Evolutionary conservation across 768 basidiomycete genomes (phyloP), one percentile per base, ranked within the genome.

Genomic region (Botryobasidium botryosum): DNA sequence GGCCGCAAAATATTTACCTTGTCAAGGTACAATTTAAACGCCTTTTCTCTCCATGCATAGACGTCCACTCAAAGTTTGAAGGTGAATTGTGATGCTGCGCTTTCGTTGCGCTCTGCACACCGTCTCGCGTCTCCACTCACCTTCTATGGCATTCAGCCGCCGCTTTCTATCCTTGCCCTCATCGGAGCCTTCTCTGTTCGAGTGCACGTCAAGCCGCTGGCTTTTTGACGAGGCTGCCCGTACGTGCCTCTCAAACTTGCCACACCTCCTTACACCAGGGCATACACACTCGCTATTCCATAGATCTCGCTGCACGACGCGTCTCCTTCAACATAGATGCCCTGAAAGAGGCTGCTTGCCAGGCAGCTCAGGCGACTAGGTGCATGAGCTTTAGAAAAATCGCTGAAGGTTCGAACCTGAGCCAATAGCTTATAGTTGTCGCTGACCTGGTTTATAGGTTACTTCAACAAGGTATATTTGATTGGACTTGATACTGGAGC

Each of bases 401-500:
- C 17, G 36, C 36, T n/a, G 36, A 37, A 37, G 36, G 36, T 37
- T n/a, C n/a, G 36, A 18, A n/a, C 5, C 23, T 6, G 17, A 21
- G 17, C 5, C 5, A 37, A n/a, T 5, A 8, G 5, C n/a, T 37
- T n/a, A 5, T 6, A 37, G 6, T 37, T 21, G 17, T 21, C 17
- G 8, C 23, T 21, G 32, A 33, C 32, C 32, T 10, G 10, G 44
- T 43, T 39, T 44, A 45, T 47, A 58, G 64, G 64, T n/a, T 62
- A 63, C 1, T 60, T 59, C 45, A 68, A 67, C 53, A 61, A 62
- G 23, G 60, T 51, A 33, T 67, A 67, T 52, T 56, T 61, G 50
- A 61, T 69, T 47, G 62, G 60, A 47, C 52, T 66, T 52, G 58
- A 54, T 50, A 57, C 57, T 39, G 55, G 51, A 33, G 60, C 60